These are phyloP conservation scores for Taphrina wiesneri DNA, from an alignment of 1,139 yeast genomes.

Conservation along the genomic window DNA sequence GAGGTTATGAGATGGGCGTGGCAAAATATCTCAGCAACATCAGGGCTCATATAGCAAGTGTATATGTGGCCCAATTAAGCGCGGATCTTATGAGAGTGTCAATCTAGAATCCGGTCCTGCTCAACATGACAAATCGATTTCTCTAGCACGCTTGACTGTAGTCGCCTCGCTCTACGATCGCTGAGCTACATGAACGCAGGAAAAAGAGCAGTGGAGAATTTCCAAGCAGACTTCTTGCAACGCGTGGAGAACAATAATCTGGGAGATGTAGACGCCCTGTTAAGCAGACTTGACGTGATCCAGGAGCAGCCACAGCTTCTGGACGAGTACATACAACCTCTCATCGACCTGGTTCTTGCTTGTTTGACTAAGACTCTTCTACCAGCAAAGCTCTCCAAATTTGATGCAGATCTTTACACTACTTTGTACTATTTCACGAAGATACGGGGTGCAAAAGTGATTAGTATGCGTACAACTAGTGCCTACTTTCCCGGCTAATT, in stretches of 20 bases:
- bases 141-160: no score
- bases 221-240: background rate
- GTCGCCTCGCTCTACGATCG: no score
- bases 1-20: no score
- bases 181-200: constrained; percentile 10
- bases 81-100: no score
- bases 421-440: constrained; percentile 61
- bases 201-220: background rate
- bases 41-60: no score
- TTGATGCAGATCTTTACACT: constrained; percentile 19
- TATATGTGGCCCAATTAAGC: no score
- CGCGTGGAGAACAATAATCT: background rate
- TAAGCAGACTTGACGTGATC: constrained; percentile 42
- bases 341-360: constrained; percentile 40
- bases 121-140: no score
- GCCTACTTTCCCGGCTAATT: background rate
- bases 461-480: constrained; percentile 44
- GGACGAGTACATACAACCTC: constrained; percentile 43
- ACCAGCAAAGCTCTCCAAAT: background rate
- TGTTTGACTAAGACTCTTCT: constrained; percentile 33
- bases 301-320: constrained; percentile 48
- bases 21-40: no score
- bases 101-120: no score
- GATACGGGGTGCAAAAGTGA: constrained; percentile 64
- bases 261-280: constrained; percentile 1